Percentiles rank a stretch among this genome's conserved stretches.
Evolutionary conservation across 257 asterid genomes (phyloP).

Genomic region (Gentiana straminea): DNA sequence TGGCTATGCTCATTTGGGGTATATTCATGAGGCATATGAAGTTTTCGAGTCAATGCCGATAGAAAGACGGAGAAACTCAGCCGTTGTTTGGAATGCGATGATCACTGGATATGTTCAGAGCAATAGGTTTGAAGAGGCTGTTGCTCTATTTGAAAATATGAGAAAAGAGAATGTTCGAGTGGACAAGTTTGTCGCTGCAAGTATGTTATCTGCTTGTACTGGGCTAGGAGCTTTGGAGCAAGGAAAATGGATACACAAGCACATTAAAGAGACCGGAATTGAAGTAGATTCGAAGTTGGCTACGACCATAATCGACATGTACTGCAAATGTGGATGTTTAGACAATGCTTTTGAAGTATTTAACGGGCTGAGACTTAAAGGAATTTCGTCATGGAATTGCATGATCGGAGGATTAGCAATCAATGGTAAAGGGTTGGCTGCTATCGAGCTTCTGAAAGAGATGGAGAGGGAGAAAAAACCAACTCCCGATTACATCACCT

Average conservation of each 20-base stretch:
- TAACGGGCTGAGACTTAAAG: conserved; percentile 28
- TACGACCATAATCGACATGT: conserved; percentile 59
- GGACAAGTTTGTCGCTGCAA: conserved; percentile 73
- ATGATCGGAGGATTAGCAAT: conserved; percentile 88
- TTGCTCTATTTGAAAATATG: conserved; percentile 51
- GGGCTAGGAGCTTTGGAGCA: conserved; percentile 63
- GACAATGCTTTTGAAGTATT: conserved; percentile 61
- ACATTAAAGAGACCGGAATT: conserved; percentile 29
- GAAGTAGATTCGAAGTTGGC: conserved; percentile 50
- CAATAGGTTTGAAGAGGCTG: conserved; percentile 44
- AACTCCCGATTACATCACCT: conserved; percentile 56
- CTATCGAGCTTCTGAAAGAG: conserved; percentile 54
- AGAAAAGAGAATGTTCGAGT: conserved; percentile 29
- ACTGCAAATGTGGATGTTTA: conserved; percentile 72
- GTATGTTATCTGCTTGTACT: conserved; percentile 73
- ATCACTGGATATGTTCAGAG: conserved; percentile 60
- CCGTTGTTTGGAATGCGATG: conserved; percentile 72
- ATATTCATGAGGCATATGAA: conserved; percentile 37
- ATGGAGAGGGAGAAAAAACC: conserved; percentile 46
- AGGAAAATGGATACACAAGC: conserved; percentile 55
- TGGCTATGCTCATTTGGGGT: conserved; percentile 50
- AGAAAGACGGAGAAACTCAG: conserved; percentile 23
- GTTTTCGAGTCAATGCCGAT: conserved; percentile 44
- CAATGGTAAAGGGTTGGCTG: conserved; percentile 66
- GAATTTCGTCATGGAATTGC: conserved; percentile 82